phyloP scores from a whole-genome alignment of 1,139 yeast genomes.

The Geotrichum klebahnii region DNA sequence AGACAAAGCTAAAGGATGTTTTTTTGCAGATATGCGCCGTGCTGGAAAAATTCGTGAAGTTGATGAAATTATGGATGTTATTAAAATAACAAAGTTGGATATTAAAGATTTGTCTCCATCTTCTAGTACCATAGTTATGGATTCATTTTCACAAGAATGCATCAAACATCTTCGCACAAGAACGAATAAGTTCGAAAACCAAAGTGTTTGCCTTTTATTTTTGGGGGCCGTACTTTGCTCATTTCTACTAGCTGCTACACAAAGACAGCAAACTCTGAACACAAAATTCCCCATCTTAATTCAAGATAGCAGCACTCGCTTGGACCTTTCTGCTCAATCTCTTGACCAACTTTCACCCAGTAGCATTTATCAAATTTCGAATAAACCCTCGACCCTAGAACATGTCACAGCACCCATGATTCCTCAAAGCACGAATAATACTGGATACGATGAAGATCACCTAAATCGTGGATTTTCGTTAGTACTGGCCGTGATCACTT shows the following conservation, averaged over 20 bases:
- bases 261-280: not conserved
- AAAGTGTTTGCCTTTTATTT: constrained; percentile 1
- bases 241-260: not conserved
- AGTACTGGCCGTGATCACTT: constrained; percentile 7
- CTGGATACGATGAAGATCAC: constrained; percentile 7
- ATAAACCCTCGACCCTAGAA: not conserved
- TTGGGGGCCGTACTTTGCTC: constrained; percentile 2
- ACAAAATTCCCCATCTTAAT: no score
- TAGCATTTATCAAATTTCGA: not conserved
- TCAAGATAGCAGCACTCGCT: constrained; percentile 7
- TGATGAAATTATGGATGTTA: constrained; percentile 16
- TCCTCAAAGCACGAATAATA: not conserved
- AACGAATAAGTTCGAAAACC: constrained; percentile 4
- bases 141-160: constrained; percentile 3
- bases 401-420: not conserved
- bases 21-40: constrained; percentile 17
- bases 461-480: constrained; percentile 12
- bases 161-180: not conserved
- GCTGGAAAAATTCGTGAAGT: constrained; percentile 18
- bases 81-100: constrained; percentile 4
- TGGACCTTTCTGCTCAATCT: constrained; percentile 1
- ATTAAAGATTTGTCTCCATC: constrained; percentile 1
- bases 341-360: not conserved
- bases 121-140: not conserved
- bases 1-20: constrained; percentile 2